Evolutionary conservation across 129 eudicot species (phyloP), one percentile per base, ranked within the genome.

Genomic region (Arctium minus): DNA sequence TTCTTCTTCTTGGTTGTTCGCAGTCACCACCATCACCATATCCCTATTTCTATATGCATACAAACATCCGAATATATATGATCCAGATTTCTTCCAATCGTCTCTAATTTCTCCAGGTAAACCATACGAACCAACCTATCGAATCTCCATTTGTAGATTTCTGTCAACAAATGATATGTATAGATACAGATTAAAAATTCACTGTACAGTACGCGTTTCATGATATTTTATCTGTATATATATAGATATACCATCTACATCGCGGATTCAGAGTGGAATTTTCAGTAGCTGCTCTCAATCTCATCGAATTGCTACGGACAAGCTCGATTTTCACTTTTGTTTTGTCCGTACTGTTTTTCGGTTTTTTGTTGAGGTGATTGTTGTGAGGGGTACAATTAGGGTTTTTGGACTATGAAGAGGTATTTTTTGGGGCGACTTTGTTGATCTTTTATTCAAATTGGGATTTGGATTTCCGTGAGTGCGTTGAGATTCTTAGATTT

Each of bases 241-340:
- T 71, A 68, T 68, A 79, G 40, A 67, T 12, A 7, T 27, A 68
- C 32, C 39, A 36, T 72, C 77, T 72, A 36, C 38, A n/a, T 80
- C 39, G 84, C 72, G 39, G 83, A 80, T 72, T 80, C 62, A 37
- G 84, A 71, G 78, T 72, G 35, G 38, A 46, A 18, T 80, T 72
- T 80, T 80, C 84, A 72, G 31, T 80, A 48, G 39, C 65, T 72
- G 84, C 84, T 80, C 76, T 80, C 8, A 72, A 53, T 80, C 84
- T 80, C 78, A 80, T 72, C 42, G 48, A 6, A 68, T 56, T 78
- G 48, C 31, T 42, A 71, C 68, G 86, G 83, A 38, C 74, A 60
- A 77, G 40, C 53, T 30, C 29, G 75, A 83, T 83, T 71, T 83
- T 77, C 37, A 35, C 15, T 78, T 60, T 53, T 60, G 74, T 50